Percentiles rank a stretch among this genome's conserved stretches.
Conservation (phyloP, 345 rosid species). For the Mercurialis annua region DNA sequence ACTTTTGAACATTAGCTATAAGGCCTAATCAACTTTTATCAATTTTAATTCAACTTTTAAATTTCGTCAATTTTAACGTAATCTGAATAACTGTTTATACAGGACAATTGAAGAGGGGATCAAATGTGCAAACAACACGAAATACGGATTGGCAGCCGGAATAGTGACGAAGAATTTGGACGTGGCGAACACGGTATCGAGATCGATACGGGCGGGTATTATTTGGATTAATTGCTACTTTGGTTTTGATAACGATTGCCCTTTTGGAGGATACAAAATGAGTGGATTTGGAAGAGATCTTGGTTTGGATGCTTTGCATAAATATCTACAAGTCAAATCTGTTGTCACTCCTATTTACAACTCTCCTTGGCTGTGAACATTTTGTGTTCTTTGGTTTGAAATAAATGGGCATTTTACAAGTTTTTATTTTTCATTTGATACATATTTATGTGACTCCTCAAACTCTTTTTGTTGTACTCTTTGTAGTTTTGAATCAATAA, state of each 20-base stretch:
- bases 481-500: too few relatives aligned
- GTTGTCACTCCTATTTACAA: slow-evolving; percentile 57
- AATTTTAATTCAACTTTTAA: too few relatives aligned
- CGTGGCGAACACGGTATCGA: slow-evolving; percentile 59
- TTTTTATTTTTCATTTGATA: too few relatives aligned
- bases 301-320: slow-evolving; percentile 60
- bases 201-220: slow-evolving; percentile 57
- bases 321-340: slow-evolving; percentile 60
- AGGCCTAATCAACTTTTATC: too few relatives aligned
- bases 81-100: too few relatives aligned
- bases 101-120: slow-evolving; percentile 77
- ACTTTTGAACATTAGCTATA: too few relatives aligned
- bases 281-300: slow-evolving; percentile 63
- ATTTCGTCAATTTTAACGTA: too few relatives aligned
- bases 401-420: too few relatives aligned
- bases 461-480: too few relatives aligned
- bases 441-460: too few relatives aligned
- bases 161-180: slow-evolving; percentile 57
- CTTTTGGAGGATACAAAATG: slow-evolving; percentile 69
- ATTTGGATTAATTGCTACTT: slow-evolving; percentile 74
- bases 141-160: slow-evolving; percentile 77
- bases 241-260: slow-evolving; percentile 52
- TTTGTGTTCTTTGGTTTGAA: background rate
- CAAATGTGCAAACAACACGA: slow-evolving; percentile 53
- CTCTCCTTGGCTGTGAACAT: slow-evolving; percentile 63